Evolutionary conservation across 208 protist genomes (phyloP).

Genomic region (Leishmania aethiopica): DNA sequence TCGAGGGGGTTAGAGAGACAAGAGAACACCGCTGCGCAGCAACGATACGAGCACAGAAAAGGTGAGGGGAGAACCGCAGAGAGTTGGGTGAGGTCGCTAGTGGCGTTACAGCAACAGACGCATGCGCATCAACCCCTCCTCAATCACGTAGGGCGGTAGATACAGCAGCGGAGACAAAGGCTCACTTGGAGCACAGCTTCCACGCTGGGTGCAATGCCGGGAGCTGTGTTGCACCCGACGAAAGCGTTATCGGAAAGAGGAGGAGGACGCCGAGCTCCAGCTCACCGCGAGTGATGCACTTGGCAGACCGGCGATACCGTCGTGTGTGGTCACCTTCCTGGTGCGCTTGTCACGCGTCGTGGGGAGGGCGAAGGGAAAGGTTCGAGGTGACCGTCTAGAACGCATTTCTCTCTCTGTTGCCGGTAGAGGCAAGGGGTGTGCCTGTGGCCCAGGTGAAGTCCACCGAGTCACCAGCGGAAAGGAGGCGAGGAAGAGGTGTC

Average conservation of each 20-base stretch:
- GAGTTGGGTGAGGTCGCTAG: neutral
- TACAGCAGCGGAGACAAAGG: neutral
- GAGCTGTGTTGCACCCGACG: neutral
- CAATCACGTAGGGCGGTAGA: neutral
- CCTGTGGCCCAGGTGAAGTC: neutral
- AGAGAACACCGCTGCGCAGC: neutral
- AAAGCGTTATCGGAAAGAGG: neutral
- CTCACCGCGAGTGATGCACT: neutral
- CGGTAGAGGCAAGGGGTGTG: neutral
- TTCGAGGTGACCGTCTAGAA: neutral
- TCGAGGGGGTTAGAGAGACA: neutral
- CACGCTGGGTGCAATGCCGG: neutral
- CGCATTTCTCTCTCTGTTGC: neutral
- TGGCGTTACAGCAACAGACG: neutral
- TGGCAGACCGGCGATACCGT: neutral
- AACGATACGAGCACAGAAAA: neutral
- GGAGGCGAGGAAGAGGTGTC: neutral
- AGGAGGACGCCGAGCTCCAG: neutral
- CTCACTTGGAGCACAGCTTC: neutral
- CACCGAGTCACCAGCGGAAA: neutral
- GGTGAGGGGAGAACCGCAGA: neutral
- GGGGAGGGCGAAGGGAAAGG: neutral
- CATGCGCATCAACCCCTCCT: neutral
- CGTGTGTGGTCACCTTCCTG: neutral
- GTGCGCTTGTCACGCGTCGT: neutral